These are phyloP conservation scores for Elsinoe batatas DNA, from an alignment of 2,329 filamentous ascomycete species.

Conservation along the genomic window DNA sequence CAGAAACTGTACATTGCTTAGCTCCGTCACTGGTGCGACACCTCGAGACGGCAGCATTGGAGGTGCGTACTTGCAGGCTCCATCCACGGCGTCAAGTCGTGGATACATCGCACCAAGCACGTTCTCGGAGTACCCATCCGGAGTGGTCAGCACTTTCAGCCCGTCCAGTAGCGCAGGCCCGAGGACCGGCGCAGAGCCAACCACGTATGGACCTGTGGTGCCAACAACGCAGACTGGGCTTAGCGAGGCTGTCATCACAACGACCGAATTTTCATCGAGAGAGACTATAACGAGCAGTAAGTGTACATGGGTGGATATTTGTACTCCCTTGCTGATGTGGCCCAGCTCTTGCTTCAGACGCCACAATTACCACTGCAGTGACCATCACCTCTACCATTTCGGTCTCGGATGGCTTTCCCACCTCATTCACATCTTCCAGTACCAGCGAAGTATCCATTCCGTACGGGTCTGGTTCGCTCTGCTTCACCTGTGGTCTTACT, in stretches of 20 bases:
- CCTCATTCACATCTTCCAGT: background rate
- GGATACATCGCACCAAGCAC: conserved; percentile 1
- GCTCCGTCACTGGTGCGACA: conserved; percentile 21
- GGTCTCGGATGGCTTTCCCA: background rate
- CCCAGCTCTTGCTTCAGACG: conserved; percentile 10
- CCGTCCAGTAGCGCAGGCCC: background rate
- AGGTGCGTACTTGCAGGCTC: conserved; percentile 2
- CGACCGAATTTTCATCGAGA: background rate
- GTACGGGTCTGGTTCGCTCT: conserved; percentile 17
- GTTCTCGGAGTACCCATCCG: background rate
- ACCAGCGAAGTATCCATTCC: background rate
- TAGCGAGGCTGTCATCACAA: conserved; percentile 4
- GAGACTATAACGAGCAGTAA: conserved; percentile 3
- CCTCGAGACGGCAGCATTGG: conserved; percentile 19
- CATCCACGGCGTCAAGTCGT: conserved; percentile 10
- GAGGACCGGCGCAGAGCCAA: background rate
- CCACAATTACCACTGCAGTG: conserved; percentile 12
- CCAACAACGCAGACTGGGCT: conserved; percentile 18
- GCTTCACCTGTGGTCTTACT: conserved; percentile 24
- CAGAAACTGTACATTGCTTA: conserved; percentile 23
- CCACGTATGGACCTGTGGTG: conserved; percentile 1
- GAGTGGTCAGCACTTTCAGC: background rate
- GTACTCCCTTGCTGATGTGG: background rate
- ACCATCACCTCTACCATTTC: conserved; percentile 2
- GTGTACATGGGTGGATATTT: background rate